Percentiles rank a stretch among this genome's conserved stretches.
Conservation (phyloP, 805 yeast genomes). For the Suhomyces tanzawaensis region DNA sequence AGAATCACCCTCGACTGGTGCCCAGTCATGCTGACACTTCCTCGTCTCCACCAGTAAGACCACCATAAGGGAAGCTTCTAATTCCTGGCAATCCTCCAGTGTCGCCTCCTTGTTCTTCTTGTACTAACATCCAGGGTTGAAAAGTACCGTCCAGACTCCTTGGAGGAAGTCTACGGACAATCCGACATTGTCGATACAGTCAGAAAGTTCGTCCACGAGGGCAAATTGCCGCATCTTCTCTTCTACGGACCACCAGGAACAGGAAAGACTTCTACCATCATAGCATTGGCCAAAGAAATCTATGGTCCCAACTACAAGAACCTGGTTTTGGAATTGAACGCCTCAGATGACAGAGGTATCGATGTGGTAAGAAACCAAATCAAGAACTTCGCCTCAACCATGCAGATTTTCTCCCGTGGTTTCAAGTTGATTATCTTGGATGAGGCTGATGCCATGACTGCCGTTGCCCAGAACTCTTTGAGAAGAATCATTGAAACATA, state of each 20-base stretch:
- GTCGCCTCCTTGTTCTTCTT: no score
- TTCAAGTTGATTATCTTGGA: conserved; percentile 90
- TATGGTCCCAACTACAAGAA: conserved; percentile 79
- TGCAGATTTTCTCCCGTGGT: conserved; percentile 84
- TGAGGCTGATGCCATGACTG: conserved; percentile 95
- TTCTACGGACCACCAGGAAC: conserved; percentile 97
- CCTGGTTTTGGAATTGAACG: conserved; percentile 93
- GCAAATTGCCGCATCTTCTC: conserved; percentile 83
- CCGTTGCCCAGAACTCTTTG: conserved; percentile 79
- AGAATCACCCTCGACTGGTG: no score
- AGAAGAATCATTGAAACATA: conserved; percentile 87
- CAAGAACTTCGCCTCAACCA: conserved; percentile 92
- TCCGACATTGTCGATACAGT: conserved; percentile 82
- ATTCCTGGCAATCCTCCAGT: no score
- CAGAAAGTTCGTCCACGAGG: conserved; percentile 76
- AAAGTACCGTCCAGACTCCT: conserved; percentile 82
- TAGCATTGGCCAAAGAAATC: conserved; percentile 82
- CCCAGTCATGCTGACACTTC: no score
- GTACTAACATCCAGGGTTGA: conserved; percentile 65
- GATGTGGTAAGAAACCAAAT: conserved; percentile 97
- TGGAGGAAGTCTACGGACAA: conserved; percentile 92
- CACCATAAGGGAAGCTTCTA: no score
- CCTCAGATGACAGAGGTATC: conserved; percentile 96
- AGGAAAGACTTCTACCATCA: conserved; percentile 85
- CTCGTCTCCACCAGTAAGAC: no score